Evolutionary conservation across 139 green algal species (phyloP), one percentile per base, ranked within the genome.

Genomic region (Coelastrella sp.): DNA sequence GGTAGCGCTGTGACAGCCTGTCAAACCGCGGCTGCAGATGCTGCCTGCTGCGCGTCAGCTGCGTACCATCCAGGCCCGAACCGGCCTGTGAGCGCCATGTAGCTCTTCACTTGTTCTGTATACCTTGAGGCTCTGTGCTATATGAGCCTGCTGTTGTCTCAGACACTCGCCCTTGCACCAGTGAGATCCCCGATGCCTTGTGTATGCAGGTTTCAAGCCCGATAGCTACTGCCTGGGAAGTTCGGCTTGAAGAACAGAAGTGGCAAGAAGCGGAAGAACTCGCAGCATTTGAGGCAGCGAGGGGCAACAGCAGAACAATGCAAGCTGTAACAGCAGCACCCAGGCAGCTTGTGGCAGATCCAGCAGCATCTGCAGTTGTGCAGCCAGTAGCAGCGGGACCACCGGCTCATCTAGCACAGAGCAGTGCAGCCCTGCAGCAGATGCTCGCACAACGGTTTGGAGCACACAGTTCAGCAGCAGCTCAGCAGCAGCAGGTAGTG

Each of bases 141-240:
- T 22, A 3, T 74, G 64, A 22, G 78, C 5, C 60, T 61, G 83
- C 80, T 85, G 79, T 58, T 57, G 79, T 4, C 47, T 11, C 5
- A 73, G 13, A 10, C 61, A 71, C 68, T 82, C 19, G 65, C 11
- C 17, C 68, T 19, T 65, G 6, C 6, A 19, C 71, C 19, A 5
- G 16, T 11, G 23, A 54, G 16, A n/a, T 47, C 32, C 32, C 32
- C 1, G 32, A 47, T 47, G 32, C 32, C 1, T 47, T 47, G 32
- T 47, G 32, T 47, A 47, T 22, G 3, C 58, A 90, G 74, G 60
- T 90, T 7, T 75, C 58, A 65, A 73, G 66, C 0, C 73, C 85
- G 20, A 90, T 90, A 4, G 7, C 64, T n/a, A 90, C 85, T 76
- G 85, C 85, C 7, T 90, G 85, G 85, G 85, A 90, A 58, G 85